These are phyloP conservation scores for Colletotrichum kahawae DNA, from an alignment of 2,329 filamentous ascomycete genomes.

Conservation along the genomic window DNA sequence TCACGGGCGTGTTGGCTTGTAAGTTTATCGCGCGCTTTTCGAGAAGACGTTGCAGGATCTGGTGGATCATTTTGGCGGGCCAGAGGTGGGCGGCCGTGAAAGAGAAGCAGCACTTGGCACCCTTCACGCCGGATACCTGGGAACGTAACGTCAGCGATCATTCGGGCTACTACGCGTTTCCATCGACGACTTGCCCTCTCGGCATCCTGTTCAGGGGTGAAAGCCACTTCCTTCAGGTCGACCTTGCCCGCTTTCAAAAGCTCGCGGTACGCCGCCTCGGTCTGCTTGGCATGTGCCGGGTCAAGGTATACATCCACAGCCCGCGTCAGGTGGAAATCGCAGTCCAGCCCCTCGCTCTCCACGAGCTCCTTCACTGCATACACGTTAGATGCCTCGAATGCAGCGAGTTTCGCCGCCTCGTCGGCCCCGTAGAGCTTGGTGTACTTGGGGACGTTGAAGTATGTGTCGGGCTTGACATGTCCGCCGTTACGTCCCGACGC, in stretches of 20 bases:
- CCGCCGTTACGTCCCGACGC: background rate
- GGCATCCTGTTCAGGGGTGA: constrained; percentile 28
- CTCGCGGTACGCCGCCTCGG: constrained; percentile 30
- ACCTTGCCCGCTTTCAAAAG: constrained; percentile 31
- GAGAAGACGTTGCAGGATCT: constrained; percentile 32
- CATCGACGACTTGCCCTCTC: constrained; percentile 29
- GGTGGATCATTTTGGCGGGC: constrained; percentile 26
- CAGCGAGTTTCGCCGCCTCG: background rate
- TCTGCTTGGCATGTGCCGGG: constrained; percentile 20
- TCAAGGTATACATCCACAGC: constrained; percentile 42
- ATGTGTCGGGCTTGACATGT: background rate
- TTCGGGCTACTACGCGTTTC: constrained; percentile 33
- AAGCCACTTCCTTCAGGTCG: constrained; percentile 31
- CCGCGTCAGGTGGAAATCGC: constrained; percentile 48
- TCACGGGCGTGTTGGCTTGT: constrained; percentile 24
- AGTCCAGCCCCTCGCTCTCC: constrained; percentile 42
- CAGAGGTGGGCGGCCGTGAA: constrained; percentile 29
- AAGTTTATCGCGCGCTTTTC: constrained; percentile 28
- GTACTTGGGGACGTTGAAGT: background rate
- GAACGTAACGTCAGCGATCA: constrained; percentile 24
- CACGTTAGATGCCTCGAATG: background rate
- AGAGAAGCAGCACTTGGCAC: constrained; percentile 45
- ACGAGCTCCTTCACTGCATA: constrained; percentile 36
- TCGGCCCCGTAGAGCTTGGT: background rate
- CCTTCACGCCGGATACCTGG: constrained; percentile 44